A percentile compares a stretch with the other conserved stretches of the same genome.
These are phyloP conservation scores for Neocucurbitaria cava DNA, from an alignment of 2,329 filamentous ascomycete genomes.

Conservation along the genomic window DNA sequence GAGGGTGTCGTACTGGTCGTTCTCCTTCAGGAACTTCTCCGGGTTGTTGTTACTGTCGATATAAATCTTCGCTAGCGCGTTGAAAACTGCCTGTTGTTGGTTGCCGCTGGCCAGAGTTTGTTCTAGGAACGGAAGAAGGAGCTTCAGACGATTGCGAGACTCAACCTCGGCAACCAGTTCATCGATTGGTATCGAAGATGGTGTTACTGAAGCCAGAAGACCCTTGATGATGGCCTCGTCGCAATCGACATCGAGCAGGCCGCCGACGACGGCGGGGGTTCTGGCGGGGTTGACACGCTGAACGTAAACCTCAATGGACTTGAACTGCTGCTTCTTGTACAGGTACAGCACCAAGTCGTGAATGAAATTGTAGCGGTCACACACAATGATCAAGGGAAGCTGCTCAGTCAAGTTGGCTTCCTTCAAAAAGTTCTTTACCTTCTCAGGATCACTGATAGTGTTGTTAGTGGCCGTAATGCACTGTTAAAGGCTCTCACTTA, in stretches of 20 bases:
- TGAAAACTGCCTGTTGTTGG: conserved; percentile 95
- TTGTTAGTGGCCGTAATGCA: background rate
- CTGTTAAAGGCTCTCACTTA: too few species aligned
- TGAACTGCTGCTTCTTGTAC: conserved; percentile 99
- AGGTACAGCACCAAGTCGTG: conserved; percentile 95
- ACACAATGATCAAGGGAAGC: conserved; percentile 95
- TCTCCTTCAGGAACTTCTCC: conserved; percentile 96
- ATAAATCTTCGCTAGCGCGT: conserved; percentile 98
- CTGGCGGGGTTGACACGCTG: conserved; percentile 93
- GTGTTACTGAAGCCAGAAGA: conserved; percentile 82
- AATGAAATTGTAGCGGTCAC: conserved; percentile 98
- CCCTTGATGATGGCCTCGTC: conserved; percentile 97
- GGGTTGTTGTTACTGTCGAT: conserved; percentile 99
- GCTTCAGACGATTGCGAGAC: conserved; percentile 91
- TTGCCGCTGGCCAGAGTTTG: conserved; percentile 87
- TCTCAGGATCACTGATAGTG: conserved; percentile 83
- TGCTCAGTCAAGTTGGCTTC: conserved; percentile 92
- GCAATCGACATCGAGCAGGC: conserved; percentile 93
- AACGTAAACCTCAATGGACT: conserved; percentile 97
- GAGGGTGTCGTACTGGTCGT: conserved; percentile 93
- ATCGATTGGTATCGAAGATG: conserved; percentile 87
- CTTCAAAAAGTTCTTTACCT: conserved; percentile 99
- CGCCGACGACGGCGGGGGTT: conserved; percentile 91
- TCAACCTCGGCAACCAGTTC: conserved; percentile 96
- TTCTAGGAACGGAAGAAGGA: conserved; percentile 95